Conservation (phyloP, 768 basidiomycete species). For the Pulveroboletus sp. region DNA sequence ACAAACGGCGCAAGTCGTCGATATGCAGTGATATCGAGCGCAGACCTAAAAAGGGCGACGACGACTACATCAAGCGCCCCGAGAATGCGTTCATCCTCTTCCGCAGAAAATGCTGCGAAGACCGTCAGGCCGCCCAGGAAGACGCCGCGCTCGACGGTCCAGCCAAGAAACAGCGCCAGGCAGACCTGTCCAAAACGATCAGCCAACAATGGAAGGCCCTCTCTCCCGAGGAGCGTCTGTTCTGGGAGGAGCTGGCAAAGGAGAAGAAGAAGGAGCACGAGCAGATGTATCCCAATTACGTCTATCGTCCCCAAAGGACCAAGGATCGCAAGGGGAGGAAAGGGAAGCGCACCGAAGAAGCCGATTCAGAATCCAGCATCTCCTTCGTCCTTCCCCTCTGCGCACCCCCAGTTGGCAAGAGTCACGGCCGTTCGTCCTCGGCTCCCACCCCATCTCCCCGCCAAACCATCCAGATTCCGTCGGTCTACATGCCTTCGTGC, state of each 20-base stretch:
- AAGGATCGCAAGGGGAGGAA: conserved; percentile 46
- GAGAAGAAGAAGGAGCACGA: conserved; percentile 79
- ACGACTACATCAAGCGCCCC: conserved; percentile 79
- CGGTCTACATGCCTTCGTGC: conserved; percentile 58
- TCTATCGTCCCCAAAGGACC: conserved; percentile 67
- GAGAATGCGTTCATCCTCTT: conserved; percentile 85
- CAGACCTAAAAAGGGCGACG: conserved; percentile 59
- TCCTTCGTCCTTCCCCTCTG: conserved; percentile 38
- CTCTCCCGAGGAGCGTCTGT: conserved; percentile 56
- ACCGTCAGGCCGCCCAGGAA: conserved; percentile 53
- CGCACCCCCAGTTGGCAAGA: conserved; percentile 40
- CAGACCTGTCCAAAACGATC: conserved; percentile 78
- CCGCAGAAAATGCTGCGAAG: conserved; percentile 73
- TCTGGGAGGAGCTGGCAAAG: conserved; percentile 75
- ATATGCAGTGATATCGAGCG: conserved; percentile 47
- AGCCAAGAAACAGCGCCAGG: conserved; percentile 69
- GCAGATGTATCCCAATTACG: conserved; percentile 69
- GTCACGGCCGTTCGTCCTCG: conserved; percentile 42
- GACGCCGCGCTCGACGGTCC: conserved; percentile 39
- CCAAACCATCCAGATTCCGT: conserved; percentile 67
- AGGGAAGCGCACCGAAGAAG: conserved; percentile 37
- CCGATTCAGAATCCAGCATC: conserved; percentile 51
- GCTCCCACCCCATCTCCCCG: conserved; percentile 65
- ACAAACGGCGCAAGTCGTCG: conserved; percentile 51
- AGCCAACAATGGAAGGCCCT: conserved; percentile 77